phyloP scores from a whole-genome alignment of 768 basidiomycete genomes.

The Polyporus arcularius region DNA sequence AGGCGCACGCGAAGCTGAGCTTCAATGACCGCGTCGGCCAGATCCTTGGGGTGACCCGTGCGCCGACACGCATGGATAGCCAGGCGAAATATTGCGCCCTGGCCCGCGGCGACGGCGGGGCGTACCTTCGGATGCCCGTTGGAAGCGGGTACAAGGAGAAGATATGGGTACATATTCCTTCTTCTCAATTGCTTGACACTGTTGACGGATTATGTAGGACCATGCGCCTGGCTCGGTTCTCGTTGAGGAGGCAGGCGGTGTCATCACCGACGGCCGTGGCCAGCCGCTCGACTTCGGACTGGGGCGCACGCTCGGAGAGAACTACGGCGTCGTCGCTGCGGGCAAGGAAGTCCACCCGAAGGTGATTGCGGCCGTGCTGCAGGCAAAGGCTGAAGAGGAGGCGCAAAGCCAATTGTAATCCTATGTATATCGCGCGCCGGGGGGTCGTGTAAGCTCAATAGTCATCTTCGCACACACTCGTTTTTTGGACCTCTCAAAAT shows the following conservation, averaged over 20 bases:
- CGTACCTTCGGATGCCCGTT: conserved; percentile 80
- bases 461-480: too few species aligned
- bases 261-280: conserved; percentile 85
- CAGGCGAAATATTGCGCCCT: conserved; percentile 94
- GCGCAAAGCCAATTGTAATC: conserved; percentile 8
- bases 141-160: conserved; percentile 85
- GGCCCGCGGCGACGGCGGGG: conserved; percentile 81
- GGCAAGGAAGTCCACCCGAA: conserved; percentile 67
- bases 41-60: conserved; percentile 62
- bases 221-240: conserved; percentile 88
- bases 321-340: conserved; percentile 86
- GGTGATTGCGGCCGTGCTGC: conserved; percentile 75
- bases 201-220: conserved; percentile 50
- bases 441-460: too few species aligned
- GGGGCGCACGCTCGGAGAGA: conserved; percentile 82
- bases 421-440: too few species aligned
- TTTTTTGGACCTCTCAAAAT: too few species aligned
- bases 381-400: conserved; percentile 43
- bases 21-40: conserved; percentile 76
- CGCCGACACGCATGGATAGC: conserved; percentile 87
- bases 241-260: conserved; percentile 85
- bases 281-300: conserved; percentile 79
- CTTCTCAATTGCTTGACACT: neutral
- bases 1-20: conserved; percentile 85
- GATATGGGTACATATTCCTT: conserved; percentile 73